Evolutionary conservation across 2,329 filamentous ascomycete species (phyloP).

Genomic region (Lachnellula hyalina): DNA sequence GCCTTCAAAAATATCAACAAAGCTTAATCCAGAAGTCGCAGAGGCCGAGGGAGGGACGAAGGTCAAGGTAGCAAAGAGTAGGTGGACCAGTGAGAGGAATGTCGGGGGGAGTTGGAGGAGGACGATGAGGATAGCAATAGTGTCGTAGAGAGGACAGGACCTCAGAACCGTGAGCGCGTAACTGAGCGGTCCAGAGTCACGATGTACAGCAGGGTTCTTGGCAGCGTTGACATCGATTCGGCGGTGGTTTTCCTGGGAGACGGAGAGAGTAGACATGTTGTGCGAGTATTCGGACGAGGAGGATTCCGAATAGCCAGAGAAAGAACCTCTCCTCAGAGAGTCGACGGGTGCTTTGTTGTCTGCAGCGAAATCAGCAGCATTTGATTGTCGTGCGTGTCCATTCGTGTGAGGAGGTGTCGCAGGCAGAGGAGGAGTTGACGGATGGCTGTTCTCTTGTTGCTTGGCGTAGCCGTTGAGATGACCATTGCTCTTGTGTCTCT

Average conservation of each 20-base stretch:
- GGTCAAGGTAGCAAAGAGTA: constrained; percentile 86
- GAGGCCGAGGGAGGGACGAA: constrained; percentile 82
- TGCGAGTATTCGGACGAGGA: constrained; percentile 45
- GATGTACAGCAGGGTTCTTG: constrained; percentile 63
- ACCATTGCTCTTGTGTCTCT: constrained; percentile 50
- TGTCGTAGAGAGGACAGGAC: constrained; percentile 88
- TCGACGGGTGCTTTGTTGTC: constrained; percentile 34
- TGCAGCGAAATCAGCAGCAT: constrained; percentile 19
- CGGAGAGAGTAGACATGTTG: constrained; percentile 36
- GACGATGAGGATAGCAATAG: constrained; percentile 93
- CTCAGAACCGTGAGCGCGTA: constrained; percentile 81
- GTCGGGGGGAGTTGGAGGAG: constrained; percentile 88
- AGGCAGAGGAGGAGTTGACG: constrained; percentile 36
- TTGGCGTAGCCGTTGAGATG: constrained; percentile 47
- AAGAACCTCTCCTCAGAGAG: constrained; percentile 41
- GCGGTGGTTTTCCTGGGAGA: constrained; percentile 48
- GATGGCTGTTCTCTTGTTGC: constrained; percentile 35
- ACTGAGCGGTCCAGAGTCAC: constrained; percentile 67
- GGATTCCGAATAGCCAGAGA: constrained; percentile 50
- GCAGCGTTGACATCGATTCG: constrained; percentile 66
- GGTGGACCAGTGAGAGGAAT: constrained; percentile 82
- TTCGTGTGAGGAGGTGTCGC: constrained; percentile 34
- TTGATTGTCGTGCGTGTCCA: constrained; percentile 26
- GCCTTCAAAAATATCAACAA: constrained; percentile 88
- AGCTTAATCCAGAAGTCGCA: constrained; percentile 63